Conservation (phyloP, 352 stramenopile species). For the Nothophytophthora sp. region DNA sequence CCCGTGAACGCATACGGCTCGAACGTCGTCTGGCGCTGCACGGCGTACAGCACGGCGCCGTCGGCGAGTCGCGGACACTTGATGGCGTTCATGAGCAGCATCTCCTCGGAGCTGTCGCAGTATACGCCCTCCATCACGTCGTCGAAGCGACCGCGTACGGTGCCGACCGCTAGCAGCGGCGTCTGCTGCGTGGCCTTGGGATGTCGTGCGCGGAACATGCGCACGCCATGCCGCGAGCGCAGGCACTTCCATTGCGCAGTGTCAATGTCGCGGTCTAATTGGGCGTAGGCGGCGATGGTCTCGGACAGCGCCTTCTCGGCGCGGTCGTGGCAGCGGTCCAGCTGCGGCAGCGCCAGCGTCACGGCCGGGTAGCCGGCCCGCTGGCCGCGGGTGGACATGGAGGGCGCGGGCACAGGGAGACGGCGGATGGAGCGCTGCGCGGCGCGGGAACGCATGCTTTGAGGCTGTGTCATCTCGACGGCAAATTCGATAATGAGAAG, state of each 20-base stretch:
- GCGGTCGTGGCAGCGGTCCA: constrained; percentile 38
- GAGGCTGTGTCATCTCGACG: background rate
- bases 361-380: constrained; percentile 17
- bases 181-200: background rate
- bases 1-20: constrained; percentile 43
- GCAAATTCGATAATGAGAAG: background rate
- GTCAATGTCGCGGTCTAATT: constrained; percentile 26
- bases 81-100: constrained; percentile 45
- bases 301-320: constrained; percentile 31
- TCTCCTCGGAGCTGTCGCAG: constrained; percentile 36
- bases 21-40: constrained; percentile 23
- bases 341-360: constrained; percentile 21
- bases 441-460: background rate
- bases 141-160: constrained; percentile 38
- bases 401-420: background rate
- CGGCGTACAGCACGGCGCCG: constrained; percentile 38
- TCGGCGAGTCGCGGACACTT: constrained; percentile 31
- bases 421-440: background rate
- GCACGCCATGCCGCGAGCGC: constrained; percentile 26
- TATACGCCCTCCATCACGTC: constrained; percentile 50
- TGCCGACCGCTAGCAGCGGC: constrained; percentile 31
- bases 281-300: constrained; percentile 36
- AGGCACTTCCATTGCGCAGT: constrained; percentile 37
- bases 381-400: constrained; percentile 14
- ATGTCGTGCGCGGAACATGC: constrained; percentile 34